phyloP scores from a whole-genome alignment of 192 early-diverging fungal species.

The Umbelopsis ramanniana region DNA sequence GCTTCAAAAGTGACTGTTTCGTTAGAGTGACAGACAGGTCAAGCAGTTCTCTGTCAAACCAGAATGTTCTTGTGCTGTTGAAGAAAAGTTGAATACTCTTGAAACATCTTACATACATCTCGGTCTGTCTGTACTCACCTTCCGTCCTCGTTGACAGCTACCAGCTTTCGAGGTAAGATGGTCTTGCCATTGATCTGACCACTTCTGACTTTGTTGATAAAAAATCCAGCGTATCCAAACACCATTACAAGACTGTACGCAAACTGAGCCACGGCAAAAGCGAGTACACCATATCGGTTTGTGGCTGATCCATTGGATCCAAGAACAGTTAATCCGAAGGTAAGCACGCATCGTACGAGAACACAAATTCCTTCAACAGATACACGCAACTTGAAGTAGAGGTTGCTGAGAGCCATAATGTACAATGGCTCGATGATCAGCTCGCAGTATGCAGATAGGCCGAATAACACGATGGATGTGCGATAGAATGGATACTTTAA shows the following conservation, averaged over 20 bases:
- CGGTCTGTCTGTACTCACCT: conserved; percentile 22
- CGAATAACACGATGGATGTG: conserved; percentile 65
- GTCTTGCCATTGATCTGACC: conserved; percentile 35
- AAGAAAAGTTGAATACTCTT: conserved; percentile 14
- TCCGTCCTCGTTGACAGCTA: conserved; percentile 36
- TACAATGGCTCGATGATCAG: conserved; percentile 86
- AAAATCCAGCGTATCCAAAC: conserved; percentile 58
- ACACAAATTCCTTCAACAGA: conserved; percentile 84
- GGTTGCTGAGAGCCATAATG: conserved; percentile 67
- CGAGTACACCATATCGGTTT: conserved; percentile 64
- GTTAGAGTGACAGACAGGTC: conserved; percentile 78
- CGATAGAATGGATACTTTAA: conserved; percentile 52
- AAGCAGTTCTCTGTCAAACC: conserved; percentile 65
- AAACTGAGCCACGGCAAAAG: conserved; percentile 84
- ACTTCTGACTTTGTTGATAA: conserved; percentile 41
- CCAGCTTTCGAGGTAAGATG: conserved; percentile 42
- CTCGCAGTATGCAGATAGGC: conserved; percentile 80
- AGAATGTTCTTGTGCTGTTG: conserved; percentile 44
- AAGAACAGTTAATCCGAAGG: conserved; percentile 58
- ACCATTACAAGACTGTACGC: conserved; percentile 67
- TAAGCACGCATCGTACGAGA: conserved; percentile 69
- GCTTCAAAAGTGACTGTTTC: conserved; percentile 89
- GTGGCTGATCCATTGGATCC: conserved; percentile 19
- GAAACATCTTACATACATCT: not conserved
- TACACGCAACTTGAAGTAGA: conserved; percentile 81